Percentiles rank a stretch among this genome's conserved stretches.
phyloP scores from a whole-genome alignment of 2,329 filamentous ascomycete genomes.

The Sporothrix protearum region DNA sequence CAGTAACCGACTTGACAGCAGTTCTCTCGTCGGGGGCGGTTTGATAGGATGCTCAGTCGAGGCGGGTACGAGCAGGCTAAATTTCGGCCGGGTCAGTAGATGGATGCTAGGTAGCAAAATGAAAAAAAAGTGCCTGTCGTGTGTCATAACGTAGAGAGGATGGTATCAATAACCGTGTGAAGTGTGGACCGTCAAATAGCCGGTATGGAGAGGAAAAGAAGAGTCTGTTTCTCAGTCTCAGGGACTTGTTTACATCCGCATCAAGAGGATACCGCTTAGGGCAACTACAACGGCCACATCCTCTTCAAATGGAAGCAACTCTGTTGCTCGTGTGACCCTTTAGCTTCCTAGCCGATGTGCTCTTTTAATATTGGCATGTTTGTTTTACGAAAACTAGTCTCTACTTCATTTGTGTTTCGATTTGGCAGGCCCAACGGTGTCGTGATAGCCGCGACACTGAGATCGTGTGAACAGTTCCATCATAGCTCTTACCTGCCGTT shows the following conservation, averaged over 20 bases:
- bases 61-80: no score
- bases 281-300: background rate
- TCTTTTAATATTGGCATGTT: background rate
- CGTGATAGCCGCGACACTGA: no score
- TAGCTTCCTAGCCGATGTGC: background rate
- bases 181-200: background rate
- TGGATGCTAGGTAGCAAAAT: background rate
- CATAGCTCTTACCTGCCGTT: background rate
- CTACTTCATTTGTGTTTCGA: background rate
- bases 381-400: background rate
- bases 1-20: no score
- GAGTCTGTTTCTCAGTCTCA: no score
- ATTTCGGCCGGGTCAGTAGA: background rate
- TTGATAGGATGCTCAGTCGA: no score
- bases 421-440: background rate
- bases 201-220: background rate
- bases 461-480: background rate
- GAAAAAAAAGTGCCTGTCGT: no score
- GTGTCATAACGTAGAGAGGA: background rate
- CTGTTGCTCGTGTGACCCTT: background rate
- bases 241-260: background rate
- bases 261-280: background rate
- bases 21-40: background rate
- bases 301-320: background rate
- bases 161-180: background rate